These are phyloP conservation scores for Globisporangium rhizosaccharum DNA, from an alignment of 352 stramenopile genomes.

Conservation along the genomic window DNA sequence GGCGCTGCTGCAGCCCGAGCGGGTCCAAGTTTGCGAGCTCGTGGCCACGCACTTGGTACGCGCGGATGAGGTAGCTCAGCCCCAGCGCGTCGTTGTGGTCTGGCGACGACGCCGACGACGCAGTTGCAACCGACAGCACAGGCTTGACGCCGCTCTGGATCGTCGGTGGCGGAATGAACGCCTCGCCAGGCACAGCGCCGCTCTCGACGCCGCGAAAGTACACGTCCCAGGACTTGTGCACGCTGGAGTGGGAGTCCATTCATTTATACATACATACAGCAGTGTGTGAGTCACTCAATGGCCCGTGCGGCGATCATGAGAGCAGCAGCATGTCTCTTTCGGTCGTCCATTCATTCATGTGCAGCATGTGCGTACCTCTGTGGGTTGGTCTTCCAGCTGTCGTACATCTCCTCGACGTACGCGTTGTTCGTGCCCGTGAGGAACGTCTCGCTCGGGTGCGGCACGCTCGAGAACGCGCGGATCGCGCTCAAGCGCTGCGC, in stretches of 20 bases:
- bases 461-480: slow-evolving; percentile 56
- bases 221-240: slow-evolving; percentile 85
- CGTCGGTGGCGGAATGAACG: slow-evolving; percentile 77
- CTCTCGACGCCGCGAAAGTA: slow-evolving; percentile 84
- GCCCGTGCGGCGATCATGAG: too few relatives aligned
- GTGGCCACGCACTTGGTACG: slow-evolving; percentile 97
- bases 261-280: neutral
- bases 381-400: slow-evolving; percentile 89
- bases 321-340: too few relatives aligned
- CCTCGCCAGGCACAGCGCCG: slow-evolving; percentile 69
- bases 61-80: slow-evolving; percentile 95
- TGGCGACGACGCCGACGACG: slow-evolving; percentile 19
- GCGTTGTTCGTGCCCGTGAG: slow-evolving; percentile 92
- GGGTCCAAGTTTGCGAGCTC: slow-evolving; percentile 95
- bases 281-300: too few relatives aligned
- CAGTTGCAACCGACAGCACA: slow-evolving; percentile 37
- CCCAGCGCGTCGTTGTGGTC: slow-evolving; percentile 84
- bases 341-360: too few relatives aligned
- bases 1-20: slow-evolving; percentile 83
- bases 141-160: slow-evolving; percentile 73
- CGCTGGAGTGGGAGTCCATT: slow-evolving; percentile 20
- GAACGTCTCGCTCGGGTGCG: slow-evolving; percentile 89
- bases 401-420: slow-evolving; percentile 98
- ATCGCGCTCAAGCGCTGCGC: slow-evolving; percentile 11
- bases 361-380: slow-evolving; percentile 29